Conservation (phyloP, 2,329 filamentous ascomycete genomes). For the Talaromyces atroroseus region DNA sequence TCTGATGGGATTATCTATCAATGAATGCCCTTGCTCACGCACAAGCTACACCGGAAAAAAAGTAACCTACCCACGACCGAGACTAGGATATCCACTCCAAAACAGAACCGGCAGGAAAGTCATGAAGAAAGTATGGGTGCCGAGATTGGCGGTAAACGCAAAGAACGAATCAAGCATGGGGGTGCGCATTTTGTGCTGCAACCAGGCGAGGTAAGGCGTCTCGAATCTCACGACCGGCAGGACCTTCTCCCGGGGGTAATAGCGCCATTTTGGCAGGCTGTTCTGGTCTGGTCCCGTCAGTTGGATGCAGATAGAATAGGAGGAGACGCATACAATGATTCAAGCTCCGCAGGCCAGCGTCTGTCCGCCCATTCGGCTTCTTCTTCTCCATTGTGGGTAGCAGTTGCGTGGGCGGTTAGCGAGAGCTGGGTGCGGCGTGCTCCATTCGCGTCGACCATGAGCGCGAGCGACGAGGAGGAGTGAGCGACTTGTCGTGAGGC, state of each 20-base stretch:
- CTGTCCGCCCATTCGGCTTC: constrained; percentile 16
- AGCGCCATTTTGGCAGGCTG: constrained; percentile 82
- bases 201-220: constrained; percentile 83
- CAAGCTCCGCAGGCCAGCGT: constrained; percentile 63
- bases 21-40: not conserved
- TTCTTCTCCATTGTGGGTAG: constrained; percentile 33
- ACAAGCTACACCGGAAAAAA: not conserved
- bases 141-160: constrained; percentile 89
- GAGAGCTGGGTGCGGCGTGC: constrained; percentile 7
- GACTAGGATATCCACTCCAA: constrained; percentile 83
- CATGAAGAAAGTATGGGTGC: constrained; percentile 99
- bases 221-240: constrained; percentile 90
- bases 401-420: constrained; percentile 9
- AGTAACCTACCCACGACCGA: constrained; percentile 85
- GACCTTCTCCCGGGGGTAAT: constrained; percentile 70
- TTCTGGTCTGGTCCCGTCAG: constrained; percentile 59
- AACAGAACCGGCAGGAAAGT: constrained; percentile 88
- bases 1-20: constrained; percentile 23
- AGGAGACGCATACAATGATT: constrained; percentile 58
- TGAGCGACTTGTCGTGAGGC: too few species aligned
- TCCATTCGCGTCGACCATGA: constrained; percentile 11
- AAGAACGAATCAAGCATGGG: constrained; percentile 93
- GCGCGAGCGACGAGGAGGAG: too few species aligned
- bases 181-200: constrained; percentile 75
- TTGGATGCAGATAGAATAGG: not conserved